These are phyloP conservation scores for Monosporascus sp. DNA, from an alignment of 2,329 filamentous ascomycete genomes.

Conservation along the genomic window DNA sequence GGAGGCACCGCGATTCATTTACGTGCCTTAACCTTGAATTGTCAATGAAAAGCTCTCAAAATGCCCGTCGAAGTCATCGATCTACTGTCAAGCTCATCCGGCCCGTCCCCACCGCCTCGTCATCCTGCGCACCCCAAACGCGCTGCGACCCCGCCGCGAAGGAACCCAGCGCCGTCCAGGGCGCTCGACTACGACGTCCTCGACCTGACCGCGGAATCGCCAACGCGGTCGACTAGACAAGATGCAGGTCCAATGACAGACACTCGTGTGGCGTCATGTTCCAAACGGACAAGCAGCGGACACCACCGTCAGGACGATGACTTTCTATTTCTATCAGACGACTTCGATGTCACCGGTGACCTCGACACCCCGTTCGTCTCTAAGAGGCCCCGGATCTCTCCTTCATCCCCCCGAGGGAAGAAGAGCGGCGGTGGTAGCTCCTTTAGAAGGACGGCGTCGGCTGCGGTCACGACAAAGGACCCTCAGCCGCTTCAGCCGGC, in stretches of 20 bases:
- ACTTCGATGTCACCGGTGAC: constrained; percentile 37
- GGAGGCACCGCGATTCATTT: background rate
- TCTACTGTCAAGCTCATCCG: constrained; percentile 27
- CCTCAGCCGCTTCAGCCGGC: constrained; percentile 6
- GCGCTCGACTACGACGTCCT: constrained; percentile 7
- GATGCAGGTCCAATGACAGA: background rate
- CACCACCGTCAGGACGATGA: constrained; percentile 13
- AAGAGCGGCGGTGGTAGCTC: constrained; percentile 1
- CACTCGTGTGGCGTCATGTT: background rate
- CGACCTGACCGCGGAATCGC: constrained; percentile 2
- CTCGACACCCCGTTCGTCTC: constrained; percentile 24
- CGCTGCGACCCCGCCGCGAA: constrained; percentile 1
- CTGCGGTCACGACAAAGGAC: constrained; percentile 4
- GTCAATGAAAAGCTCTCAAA: constrained; percentile 1
- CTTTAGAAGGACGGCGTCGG: constrained; percentile 12
- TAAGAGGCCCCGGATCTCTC: constrained; percentile 15
- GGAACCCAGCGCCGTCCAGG: constrained; percentile 4
- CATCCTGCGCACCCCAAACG: background rate
- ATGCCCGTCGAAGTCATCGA: constrained; percentile 32
- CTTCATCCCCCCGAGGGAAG: constrained; percentile 1
- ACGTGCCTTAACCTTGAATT: background rate
- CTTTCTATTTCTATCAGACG: constrained; percentile 32
- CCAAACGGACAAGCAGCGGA: constrained; percentile 11
- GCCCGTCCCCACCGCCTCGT: constrained; percentile 3
- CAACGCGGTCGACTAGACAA: background rate